phyloP scores from a whole-genome alignment of 805 yeast species.

The Candida nonsorbophila region DNA sequence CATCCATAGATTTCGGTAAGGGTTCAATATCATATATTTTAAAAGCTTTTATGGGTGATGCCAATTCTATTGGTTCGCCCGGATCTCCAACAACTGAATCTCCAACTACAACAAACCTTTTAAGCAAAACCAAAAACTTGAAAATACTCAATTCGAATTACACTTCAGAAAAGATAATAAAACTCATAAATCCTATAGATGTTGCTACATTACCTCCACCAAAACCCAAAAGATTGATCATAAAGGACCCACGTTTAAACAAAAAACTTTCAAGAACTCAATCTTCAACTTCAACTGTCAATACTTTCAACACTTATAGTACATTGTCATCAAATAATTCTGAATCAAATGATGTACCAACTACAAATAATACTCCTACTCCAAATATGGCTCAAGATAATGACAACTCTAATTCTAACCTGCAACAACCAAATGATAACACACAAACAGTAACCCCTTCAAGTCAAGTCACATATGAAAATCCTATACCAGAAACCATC shows the following conservation, averaged over 20 bases:
- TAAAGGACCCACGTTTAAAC: constrained; percentile 44
- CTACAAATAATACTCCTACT: constrained; percentile 1
- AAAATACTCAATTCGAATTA: constrained; percentile 24
- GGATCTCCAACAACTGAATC: constrained; percentile 5
- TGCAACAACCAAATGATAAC: constrained; percentile 1
- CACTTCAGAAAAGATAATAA: constrained; percentile 52
- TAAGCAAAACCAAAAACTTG: constrained; percentile 19
- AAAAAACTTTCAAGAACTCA: constrained; percentile 28
- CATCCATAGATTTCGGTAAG: constrained; percentile 76
- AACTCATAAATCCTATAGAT: constrained; percentile 69
- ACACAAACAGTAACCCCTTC: constrained; percentile 5
- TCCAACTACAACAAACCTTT: constrained; percentile 10
- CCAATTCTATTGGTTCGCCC: constrained; percentile 2
- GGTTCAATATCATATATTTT: constrained; percentile 74
- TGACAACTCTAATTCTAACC: neutral
- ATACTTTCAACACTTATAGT: constrained; percentile 21
- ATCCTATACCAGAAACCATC: constrained; percentile 21
- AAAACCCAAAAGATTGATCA: constrained; percentile 57
- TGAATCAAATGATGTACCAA: constrained; percentile 11
- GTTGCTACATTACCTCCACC: constrained; percentile 62
- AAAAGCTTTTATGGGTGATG: constrained; percentile 40
- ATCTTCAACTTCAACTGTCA: constrained; percentile 27
- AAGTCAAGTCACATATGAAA: constrained; percentile 6
- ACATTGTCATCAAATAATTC: constrained; percentile 29
- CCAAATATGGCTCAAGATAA: too few species aligned